Percentiles rank a stretch among this genome's conserved stretches.
phyloP scores from a whole-genome alignment of 1,284 basidiomycete genomes.

The Ganoderma boninense region DNA sequence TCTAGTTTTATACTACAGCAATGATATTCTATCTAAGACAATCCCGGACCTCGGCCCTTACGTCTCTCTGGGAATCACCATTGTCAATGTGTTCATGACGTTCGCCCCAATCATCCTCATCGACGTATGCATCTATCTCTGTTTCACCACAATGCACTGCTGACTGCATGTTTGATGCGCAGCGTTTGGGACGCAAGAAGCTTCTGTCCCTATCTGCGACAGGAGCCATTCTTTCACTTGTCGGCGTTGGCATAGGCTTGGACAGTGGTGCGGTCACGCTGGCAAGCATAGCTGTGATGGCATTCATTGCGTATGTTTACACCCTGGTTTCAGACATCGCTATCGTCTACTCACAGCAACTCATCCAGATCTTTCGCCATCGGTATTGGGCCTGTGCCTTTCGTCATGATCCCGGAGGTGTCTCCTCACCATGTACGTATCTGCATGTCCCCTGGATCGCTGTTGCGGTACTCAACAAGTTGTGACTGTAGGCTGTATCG shows the following conservation, averaged over 20 bases:
- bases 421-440: slow-evolving; percentile 76
- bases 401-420: slow-evolving; percentile 93
- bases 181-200: slow-evolving; percentile 73
- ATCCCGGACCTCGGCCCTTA: slow-evolving; percentile 82
- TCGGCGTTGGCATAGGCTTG: slow-evolving; percentile 78
- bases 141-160: neutral
- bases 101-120: slow-evolving; percentile 88
- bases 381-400: slow-evolving; percentile 93
- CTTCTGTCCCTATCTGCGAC: slow-evolving; percentile 64
- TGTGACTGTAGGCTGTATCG: slow-evolving; percentile 72
- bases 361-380: slow-evolving; percentile 81
- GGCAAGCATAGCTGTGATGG: slow-evolving; percentile 80
- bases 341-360: slow-evolving; percentile 1
- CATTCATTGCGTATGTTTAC: slow-evolving; percentile 78
- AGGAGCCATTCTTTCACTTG: slow-evolving; percentile 73
- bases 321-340: neutral
- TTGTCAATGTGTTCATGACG: slow-evolving; percentile 85
- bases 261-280: slow-evolving; percentile 66
- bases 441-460: neutral
- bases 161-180: slow-evolving; percentile 36
- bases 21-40: slow-evolving; percentile 82
- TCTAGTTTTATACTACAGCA: slow-evolving; percentile 87
- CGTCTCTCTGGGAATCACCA: slow-evolving; percentile 79
- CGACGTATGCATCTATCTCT: slow-evolving; percentile 60
- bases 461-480: neutral